Conservation (phyloP, 306 rosid species). For the Arachis stenosperma region DNA sequence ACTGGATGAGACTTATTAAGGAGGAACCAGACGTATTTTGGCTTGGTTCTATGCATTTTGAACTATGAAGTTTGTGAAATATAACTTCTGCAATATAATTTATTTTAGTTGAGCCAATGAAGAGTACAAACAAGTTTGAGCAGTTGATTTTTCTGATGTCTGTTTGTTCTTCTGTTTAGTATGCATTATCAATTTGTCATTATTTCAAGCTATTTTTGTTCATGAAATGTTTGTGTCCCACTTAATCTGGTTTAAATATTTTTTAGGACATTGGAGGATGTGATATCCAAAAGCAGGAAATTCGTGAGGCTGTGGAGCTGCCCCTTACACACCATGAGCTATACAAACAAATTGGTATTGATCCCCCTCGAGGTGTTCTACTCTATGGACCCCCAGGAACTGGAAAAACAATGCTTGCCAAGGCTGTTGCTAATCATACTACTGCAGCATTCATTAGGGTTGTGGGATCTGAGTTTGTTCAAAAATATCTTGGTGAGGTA, state of each 20-base stretch:
- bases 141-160: background rate
- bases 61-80: too few relatives aligned
- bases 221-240: background rate
- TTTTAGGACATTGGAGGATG: constrained; percentile 96
- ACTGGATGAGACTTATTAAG: too few relatives aligned
- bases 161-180: constrained; percentile 6
- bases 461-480: constrained; percentile 99
- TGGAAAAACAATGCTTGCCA: constrained; percentile 98
- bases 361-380: constrained; percentile 99
- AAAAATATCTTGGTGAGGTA: constrained; percentile 99
- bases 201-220: constrained; percentile 4
- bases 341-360: constrained; percentile 98
- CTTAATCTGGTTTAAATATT: constrained; percentile 14
- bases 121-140: background rate
- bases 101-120: constrained; percentile 1
- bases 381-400: constrained; percentile 99
- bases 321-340: constrained; percentile 98
- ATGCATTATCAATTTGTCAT: constrained; percentile 15
- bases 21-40: too few relatives aligned
- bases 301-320: constrained; percentile 97
- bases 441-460: constrained; percentile 99
- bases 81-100: constrained; percentile 39
- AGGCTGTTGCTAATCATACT: constrained; percentile 99
- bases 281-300: constrained; percentile 98
- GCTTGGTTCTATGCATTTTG: too few relatives aligned